phyloP scores from a whole-genome alignment of 768 basidiomycete species.

The Boletales sp. region DNA sequence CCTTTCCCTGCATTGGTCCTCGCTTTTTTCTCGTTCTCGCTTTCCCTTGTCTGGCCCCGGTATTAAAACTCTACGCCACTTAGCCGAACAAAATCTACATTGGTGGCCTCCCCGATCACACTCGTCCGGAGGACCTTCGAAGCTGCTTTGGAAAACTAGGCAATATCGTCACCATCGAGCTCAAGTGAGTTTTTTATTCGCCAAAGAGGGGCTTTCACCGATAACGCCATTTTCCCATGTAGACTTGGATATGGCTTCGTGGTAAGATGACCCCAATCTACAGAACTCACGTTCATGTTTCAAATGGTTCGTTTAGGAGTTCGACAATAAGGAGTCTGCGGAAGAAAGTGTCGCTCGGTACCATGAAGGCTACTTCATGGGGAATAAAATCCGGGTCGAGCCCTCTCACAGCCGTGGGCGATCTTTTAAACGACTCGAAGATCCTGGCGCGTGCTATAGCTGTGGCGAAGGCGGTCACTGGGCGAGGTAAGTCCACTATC shows the following conservation, averaged over 20 bases:
- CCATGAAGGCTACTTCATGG: slow-evolving; percentile 88
- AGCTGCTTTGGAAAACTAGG: slow-evolving; percentile 87
- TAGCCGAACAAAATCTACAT: slow-evolving; percentile 94
- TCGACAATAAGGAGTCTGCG: slow-evolving; percentile 74
- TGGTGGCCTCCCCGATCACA: slow-evolving; percentile 84
- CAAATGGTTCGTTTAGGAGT: slow-evolving; percentile 53
- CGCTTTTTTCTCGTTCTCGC: slow-evolving; percentile 44
- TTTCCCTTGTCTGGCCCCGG: slow-evolving; percentile 43
- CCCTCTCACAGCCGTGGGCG: slow-evolving; percentile 81
- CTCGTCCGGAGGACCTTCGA: slow-evolving; percentile 79
- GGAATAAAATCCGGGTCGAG: slow-evolving; percentile 88
- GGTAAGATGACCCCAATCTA: slow-evolving; percentile 43
- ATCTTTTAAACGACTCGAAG: slow-evolving; percentile 76
- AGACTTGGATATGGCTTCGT: slow-evolving; percentile 90
- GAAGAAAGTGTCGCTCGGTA: slow-evolving; percentile 87
- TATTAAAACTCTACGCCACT: slow-evolving; percentile 65
- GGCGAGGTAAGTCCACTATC: slow-evolving; percentile 60
- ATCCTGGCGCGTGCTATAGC: slow-evolving; percentile 85
- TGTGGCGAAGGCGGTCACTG: slow-evolving; percentile 86
- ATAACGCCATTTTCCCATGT: slow-evolving; percentile 7
- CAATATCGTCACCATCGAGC: slow-evolving; percentile 67
- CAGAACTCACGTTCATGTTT: neutral
- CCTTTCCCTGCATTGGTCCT: slow-evolving; percentile 34
- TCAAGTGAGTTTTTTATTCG: slow-evolving; percentile 59
- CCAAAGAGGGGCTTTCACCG: slow-evolving; percentile 5